Evolutionary conservation across 495 filamentous ascomycete genomes (phyloP), one percentile per base, ranked within the genome.

Genomic region (Xylaria grammica): DNA sequence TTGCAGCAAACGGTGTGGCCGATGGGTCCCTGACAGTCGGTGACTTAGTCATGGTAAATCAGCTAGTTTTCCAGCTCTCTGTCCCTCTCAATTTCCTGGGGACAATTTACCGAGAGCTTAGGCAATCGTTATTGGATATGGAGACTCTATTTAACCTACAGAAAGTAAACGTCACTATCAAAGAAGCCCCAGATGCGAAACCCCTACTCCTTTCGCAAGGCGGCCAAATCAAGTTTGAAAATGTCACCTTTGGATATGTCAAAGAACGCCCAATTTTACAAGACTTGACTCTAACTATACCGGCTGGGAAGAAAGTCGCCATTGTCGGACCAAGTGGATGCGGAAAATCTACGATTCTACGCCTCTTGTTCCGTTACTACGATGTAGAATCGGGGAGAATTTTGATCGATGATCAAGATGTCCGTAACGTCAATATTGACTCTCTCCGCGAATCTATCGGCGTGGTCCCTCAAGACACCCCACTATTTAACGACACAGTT

Each of bases 91-190:
- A 98, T 80, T 99, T 98, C 77, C 81, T 99, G 0, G 95, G 95
- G 10, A 93, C 91, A 7, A 93, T 99, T 4, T 99, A 99, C 75
- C 90, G 95, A 65, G 96, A 99, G 79, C 84, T 99, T 51, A 84
- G 95, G 44, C 96, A 99, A 78, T 97, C 93, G 13, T 80, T 98
- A 52, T 78, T 98, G 56, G 95, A 99, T 73, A 98, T 99, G 96
- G 95, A 98, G 77, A 97, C 96, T 0, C 84, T 98, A 13, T 99
- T 99, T 82, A 97, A 96, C 73, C 82, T 99, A n/a, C 96, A 99
- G 74, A 97, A 96, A 73, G 96, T 98, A 71, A 97, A 98, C 67
- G 87, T 97, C 40, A 86, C 88, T 20, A 89, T 98, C 72, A 87
- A 87, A 69, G 94, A 98, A 57, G 77, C 81, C 34, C 82, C 86